A percentile compares a stretch with the other conserved stretches of the same genome.
phyloP scores from a whole-genome alignment of 805 yeast species.

The Lachancea thermotolerans region DNA sequence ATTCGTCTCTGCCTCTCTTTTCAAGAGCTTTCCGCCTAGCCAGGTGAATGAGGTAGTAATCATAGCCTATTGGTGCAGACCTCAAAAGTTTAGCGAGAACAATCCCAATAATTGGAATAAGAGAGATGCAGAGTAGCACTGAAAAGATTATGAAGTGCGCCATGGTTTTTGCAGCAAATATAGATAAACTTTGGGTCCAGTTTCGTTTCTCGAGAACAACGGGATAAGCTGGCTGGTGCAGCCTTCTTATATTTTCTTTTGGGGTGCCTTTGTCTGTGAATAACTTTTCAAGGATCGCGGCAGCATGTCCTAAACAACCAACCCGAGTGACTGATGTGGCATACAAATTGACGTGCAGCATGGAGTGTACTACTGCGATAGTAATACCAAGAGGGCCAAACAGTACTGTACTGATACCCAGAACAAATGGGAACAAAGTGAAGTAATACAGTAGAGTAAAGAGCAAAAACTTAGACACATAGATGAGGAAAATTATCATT shows the following conservation, averaged over 20 bases:
- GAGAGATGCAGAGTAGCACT: background rate
- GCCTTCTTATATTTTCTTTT: background rate
- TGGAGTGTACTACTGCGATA: slow-evolving; percentile 3
- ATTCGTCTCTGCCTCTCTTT: slow-evolving; percentile 1
- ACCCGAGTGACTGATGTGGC: slow-evolving; percentile 1
- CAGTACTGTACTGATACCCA: slow-evolving; percentile 1
- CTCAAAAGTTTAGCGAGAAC: slow-evolving; percentile 19
- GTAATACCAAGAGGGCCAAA: slow-evolving; percentile 4
- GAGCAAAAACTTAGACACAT: slow-evolving; percentile 1
- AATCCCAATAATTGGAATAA: slow-evolving; percentile 31
- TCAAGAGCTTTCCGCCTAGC: background rate
- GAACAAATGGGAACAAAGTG: background rate
- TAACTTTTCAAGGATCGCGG: background rate
- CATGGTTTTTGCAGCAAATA: slow-evolving; percentile 6
- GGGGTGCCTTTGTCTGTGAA: background rate
- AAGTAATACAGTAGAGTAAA: background rate
- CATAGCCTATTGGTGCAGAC: slow-evolving; percentile 22
- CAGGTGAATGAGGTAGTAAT: slow-evolving; percentile 9
- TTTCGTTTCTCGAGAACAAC: background rate
- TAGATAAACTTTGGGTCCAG: background rate
- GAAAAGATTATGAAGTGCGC: background rate
- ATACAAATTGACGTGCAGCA: slow-evolving; percentile 4
- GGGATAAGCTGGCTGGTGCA: background rate
- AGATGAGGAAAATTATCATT: slow-evolving; percentile 1
- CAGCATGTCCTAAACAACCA: background rate